Base-by-base conservation (phyloP, 225 moss, liverwort and hornwort genomes). In the Sphagnum contortum region DNA sequence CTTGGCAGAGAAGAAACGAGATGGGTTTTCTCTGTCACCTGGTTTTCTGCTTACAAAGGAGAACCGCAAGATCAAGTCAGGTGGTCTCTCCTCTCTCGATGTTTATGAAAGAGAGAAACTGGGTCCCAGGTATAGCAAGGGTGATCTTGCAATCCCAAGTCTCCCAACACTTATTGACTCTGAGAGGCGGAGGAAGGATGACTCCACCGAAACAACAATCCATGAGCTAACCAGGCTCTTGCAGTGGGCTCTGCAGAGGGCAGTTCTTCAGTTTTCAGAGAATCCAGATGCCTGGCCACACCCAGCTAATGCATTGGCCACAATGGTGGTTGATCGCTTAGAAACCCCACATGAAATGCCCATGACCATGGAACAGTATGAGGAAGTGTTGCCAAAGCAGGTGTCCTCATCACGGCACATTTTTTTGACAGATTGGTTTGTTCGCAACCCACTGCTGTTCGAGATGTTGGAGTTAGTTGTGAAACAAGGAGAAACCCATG, bases 321-420 rank as follows among this genome's bases (percentile, higher is more conserved):
- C 86, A 48, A 82, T 89, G 55, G 75, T 99, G 77, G 80, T 74
- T 62, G 93, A 89, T 68, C 87, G 89, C 4, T 74, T 99, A 53
- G 91, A 81, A 71, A 99, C 98, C 44, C 98, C 93, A 48, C 93
- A 99, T 72, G 98, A 99, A 75, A 76, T 91, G 68, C 77, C 93
- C 62, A 86, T 93, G 91, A 89, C 82, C 52, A 84, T 86, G 89
- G 93, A 99, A 68, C 98, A 99, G 71, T 99, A 99, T 57, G 98
- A 93, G 77, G 98, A 99, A 84, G 79, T 99, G 59, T 65, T 99
- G 60, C 98, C 98, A 10, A 93, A 93, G 74, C 91, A 93, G 53
- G 89, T 93, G 62, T 91, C 92, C 1, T 81, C 87, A 62, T 73
- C 87, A 49, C 72, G 93, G 71, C 98, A 99, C 69, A 89, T 91